Percentiles rank a stretch among this genome's conserved stretches.
phyloP scores from a whole-genome alignment of 805 yeast genomes.

The Ogataea pini region DNA sequence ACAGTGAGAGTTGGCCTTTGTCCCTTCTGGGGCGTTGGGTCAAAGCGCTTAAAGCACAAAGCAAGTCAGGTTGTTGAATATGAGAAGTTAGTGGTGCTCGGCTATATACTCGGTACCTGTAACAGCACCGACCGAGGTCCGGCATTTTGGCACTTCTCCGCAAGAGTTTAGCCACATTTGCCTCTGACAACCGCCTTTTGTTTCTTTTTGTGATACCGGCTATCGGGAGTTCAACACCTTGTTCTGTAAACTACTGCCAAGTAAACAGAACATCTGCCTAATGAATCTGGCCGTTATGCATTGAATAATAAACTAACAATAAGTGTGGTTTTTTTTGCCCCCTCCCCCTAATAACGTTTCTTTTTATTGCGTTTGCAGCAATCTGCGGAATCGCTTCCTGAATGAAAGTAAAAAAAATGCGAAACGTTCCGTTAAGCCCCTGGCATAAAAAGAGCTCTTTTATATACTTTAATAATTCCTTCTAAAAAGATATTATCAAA shows the following conservation, averaged over 20 bases:
- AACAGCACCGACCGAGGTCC: no score
- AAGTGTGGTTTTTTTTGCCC: not conserved
- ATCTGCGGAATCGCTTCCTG: not conserved
- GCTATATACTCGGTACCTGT: no score
- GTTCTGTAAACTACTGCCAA: not conserved
- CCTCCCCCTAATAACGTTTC: not conserved
- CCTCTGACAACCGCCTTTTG: not conserved
- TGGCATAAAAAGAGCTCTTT: constrained; percentile 10
- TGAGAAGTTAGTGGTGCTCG: no score
- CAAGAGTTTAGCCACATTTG: constrained; percentile 3
- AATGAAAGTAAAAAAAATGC: not conserved
- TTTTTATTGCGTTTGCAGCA: not conserved
- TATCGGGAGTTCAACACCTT: not conserved
- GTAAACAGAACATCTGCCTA: not conserved
- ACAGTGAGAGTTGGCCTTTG: no score
- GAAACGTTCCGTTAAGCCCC: constrained; percentile 9
- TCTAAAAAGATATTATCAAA: no score
- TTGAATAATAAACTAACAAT: not conserved
- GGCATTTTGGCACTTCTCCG: constrained; percentile 1
- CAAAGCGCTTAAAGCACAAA: no score
- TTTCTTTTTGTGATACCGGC: not conserved
- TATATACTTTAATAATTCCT: constrained; percentile 6
- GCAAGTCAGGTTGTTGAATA: no score
- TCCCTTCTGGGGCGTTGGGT: no score
- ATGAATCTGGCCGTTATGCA: constrained; percentile 2